phyloP scores from a whole-genome alignment of 2,329 filamentous ascomycete genomes.

The Cladosporium halotolerans region DNA sequence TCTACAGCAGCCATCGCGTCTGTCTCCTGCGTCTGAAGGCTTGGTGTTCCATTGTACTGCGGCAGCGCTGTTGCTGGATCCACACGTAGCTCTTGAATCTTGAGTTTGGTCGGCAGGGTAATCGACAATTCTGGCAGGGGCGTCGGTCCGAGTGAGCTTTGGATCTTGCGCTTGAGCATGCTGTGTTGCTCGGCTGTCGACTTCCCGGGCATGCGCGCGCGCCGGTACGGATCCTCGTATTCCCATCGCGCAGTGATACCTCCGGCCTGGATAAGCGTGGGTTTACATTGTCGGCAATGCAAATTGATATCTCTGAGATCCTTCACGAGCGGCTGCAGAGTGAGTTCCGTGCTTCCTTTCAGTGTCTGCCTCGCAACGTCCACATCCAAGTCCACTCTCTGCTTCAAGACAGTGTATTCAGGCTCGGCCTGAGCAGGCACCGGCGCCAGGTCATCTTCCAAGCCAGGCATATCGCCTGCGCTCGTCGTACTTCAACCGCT shows the following conservation, averaged over 20 bases:
- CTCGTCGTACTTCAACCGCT: background rate
- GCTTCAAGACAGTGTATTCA: constrained; percentile 62
- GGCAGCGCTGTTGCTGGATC: constrained; percentile 24
- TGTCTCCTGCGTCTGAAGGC: constrained; percentile 25
- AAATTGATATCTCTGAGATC: constrained; percentile 51
- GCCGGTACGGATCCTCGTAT: constrained; percentile 61
- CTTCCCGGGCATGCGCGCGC: constrained; percentile 54
- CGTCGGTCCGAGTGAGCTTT: constrained; percentile 48
- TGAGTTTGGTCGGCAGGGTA: constrained; percentile 53
- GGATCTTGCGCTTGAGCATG: constrained; percentile 62
- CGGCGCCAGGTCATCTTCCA: constrained; percentile 9
- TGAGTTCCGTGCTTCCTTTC: constrained; percentile 74
- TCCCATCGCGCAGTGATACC: constrained; percentile 35
- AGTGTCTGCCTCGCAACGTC: constrained; percentile 72
- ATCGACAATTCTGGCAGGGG: constrained; percentile 54
- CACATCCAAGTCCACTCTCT: constrained; percentile 83
- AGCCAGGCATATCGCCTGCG: constrained; percentile 6
- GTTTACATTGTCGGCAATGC: constrained; percentile 57
- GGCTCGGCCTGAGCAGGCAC: constrained; percentile 16
- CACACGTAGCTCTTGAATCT: constrained; percentile 55
- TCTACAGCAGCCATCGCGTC: constrained; percentile 30
- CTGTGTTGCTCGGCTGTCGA: constrained; percentile 69
- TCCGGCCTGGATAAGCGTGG: constrained; percentile 46
- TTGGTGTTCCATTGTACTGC: constrained; percentile 40
- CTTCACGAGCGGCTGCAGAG: constrained; percentile 59